phyloP scores from a whole-genome alignment of 306 rosid genomes.

The Macrotyloma uniflorum region DNA sequence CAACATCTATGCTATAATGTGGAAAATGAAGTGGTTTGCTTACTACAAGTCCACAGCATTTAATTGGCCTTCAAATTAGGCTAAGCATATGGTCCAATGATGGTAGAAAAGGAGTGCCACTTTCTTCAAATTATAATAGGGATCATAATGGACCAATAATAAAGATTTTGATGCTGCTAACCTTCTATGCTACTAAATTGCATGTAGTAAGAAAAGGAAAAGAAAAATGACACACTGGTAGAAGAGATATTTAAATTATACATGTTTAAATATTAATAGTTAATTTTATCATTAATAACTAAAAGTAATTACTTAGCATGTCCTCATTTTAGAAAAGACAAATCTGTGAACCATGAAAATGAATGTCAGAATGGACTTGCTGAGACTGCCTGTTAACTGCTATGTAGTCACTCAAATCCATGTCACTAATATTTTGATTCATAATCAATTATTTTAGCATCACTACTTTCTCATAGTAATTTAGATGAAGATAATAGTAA shows the following conservation, averaged over 20 bases:
- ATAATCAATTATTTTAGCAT: not conserved
- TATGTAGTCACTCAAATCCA: not conserved
- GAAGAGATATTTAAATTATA: not conserved
- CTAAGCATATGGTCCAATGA: constrained; percentile 46
- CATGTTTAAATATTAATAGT: not conserved
- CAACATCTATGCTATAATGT: constrained; percentile 55
- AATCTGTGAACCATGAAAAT: not conserved
- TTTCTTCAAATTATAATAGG: constrained; percentile 28
- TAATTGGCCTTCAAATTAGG: constrained; percentile 67
- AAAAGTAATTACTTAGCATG: not conserved
- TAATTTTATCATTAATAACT: not conserved
- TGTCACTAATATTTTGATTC: not conserved
- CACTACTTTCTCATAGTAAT: not conserved
- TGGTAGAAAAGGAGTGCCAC: constrained; percentile 30
- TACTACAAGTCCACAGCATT: constrained; percentile 54
- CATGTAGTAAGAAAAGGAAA: not conserved
- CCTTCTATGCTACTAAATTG: constrained; percentile 19
- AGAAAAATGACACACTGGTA: not conserved
- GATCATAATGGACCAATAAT: constrained; percentile 8
- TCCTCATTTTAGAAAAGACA: not conserved
- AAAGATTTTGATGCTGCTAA: constrained; percentile 19
- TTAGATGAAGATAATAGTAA: not conserved
- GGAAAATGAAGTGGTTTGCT: constrained; percentile 50
- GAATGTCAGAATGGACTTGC: not conserved
- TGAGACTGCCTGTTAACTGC: not conserved